phyloP scores from a whole-genome alignment of 108 stramenopile species.

The Skeletonema potamos region DNA sequence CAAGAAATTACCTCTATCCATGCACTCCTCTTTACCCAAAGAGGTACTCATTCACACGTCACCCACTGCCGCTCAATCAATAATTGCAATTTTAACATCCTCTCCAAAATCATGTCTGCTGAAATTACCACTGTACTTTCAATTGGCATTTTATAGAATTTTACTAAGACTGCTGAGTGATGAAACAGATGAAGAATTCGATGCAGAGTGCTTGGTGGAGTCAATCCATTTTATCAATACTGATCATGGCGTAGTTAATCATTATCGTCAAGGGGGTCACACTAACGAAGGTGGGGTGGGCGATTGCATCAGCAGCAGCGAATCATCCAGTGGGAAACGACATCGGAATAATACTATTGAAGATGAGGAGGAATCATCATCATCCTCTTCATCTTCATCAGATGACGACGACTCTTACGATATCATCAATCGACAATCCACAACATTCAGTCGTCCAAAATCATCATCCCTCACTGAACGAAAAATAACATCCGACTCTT shows the following conservation, averaged over 20 bases:
- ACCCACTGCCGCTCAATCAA: conserved; percentile 7
- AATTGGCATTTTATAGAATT: conserved; percentile 60
- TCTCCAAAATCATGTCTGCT: conserved; percentile 21
- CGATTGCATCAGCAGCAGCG: not conserved
- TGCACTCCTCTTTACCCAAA: conserved; percentile 5
- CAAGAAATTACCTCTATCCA: not conserved
- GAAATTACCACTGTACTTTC: conserved; percentile 53
- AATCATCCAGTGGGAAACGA: not conserved
- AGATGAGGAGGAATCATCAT: not conserved
- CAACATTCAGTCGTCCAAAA: not conserved
- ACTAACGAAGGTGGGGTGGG: not conserved
- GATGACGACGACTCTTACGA: not conserved
- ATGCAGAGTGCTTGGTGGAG: conserved; percentile 47
- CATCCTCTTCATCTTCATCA: not conserved
- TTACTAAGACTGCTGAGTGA: conserved; percentile 60
- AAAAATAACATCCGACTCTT: not conserved
- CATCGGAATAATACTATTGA: not conserved
- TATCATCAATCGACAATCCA: not conserved
- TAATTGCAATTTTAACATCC: conserved; percentile 17
- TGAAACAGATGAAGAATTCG: conserved; percentile 59
- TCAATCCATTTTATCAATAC: too few relatives aligned
- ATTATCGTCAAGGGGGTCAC: not conserved
- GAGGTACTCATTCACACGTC: conserved; percentile 25
- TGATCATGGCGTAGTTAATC: too few relatives aligned
- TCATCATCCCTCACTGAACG: not conserved